Evolutionary conservation across 164 flowering plant genomes (phyloP).

Genomic region (Houttuynia cordata): DNA sequence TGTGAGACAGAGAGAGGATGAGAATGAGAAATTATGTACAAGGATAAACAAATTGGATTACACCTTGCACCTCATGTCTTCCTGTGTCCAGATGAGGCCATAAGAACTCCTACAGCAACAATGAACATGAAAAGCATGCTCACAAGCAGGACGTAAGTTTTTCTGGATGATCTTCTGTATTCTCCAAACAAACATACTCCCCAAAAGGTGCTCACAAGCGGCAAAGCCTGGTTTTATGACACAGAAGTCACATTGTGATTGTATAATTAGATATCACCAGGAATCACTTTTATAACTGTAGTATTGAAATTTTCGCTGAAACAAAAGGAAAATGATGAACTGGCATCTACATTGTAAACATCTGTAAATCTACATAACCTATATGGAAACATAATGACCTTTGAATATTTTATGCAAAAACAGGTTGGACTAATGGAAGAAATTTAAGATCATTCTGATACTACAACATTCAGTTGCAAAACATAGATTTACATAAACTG

Average conservation of each 20-base stretch:
- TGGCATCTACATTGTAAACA: too few relatives aligned
- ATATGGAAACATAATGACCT: too few relatives aligned
- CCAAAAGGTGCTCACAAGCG: conserved; percentile 94
- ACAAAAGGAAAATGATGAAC: too few relatives aligned
- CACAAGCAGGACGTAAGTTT: conserved; percentile 54
- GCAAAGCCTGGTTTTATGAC: conserved; percentile 57
- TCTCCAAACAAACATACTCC: conserved; percentile 84
- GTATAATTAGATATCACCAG: too few relatives aligned
- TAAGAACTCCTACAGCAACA: conserved; percentile 70
- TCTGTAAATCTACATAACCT: too few relatives aligned
- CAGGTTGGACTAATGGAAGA: too few relatives aligned
- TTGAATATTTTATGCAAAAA: too few relatives aligned
- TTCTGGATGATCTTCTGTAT: conserved; percentile 69
- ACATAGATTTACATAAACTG: too few relatives aligned
- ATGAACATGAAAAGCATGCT: conserved; percentile 77
- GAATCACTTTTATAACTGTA: too few relatives aligned
- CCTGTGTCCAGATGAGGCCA: conserved; percentile 79
- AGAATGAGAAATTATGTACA: neutral
- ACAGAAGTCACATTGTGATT: neutral
- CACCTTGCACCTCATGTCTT: conserved; percentile 11
- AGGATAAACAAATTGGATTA: neutral
- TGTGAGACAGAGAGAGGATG: neutral
- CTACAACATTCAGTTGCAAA: too few relatives aligned
- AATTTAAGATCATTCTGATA: too few relatives aligned
- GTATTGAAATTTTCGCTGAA: too few relatives aligned